A percentile compares a stretch with the other conserved stretches of the same genome.
Conservation (phyloP, 345 rosid genomes). For the Eucalyptus erythrocorys region DNA sequence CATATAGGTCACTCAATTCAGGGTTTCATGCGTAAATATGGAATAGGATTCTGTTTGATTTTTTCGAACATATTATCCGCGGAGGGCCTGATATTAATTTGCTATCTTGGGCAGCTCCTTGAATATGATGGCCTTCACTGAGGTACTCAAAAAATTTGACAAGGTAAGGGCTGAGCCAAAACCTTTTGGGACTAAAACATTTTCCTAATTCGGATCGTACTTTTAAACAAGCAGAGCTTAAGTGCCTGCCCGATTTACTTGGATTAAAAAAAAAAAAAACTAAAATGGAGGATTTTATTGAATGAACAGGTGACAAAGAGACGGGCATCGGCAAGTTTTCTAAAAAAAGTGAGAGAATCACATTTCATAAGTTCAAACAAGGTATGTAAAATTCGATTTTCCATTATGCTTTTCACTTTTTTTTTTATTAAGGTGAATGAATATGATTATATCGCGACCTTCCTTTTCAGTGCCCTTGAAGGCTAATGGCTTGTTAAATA, state of each 20-base stretch:
- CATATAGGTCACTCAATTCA: neutral
- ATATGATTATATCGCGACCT: rapidly evolving
- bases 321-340: conserved; percentile 69
- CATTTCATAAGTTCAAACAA: conserved; percentile 87
- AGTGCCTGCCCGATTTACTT: neutral
- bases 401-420: neutral
- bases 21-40: neutral
- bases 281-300: neutral
- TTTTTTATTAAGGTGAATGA: neutral
- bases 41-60: neutral
- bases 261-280: neutral
- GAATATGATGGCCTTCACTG: conserved; percentile 81
- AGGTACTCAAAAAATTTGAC: conserved; percentile 91
- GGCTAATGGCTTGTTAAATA: too few species aligned
- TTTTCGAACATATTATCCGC: neutral
- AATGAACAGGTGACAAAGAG: conserved; percentile 61
- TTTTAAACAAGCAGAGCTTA: neutral
- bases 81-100: neutral
- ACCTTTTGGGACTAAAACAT: neutral
- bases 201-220: neutral
- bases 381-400: conserved; percentile 16
- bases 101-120: conserved; percentile 44
- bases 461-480: rapidly evolving
- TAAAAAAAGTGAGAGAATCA: conserved; percentile 75
- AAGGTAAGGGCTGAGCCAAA: conserved; percentile 36